phyloP scores from a whole-genome alignment of 2,329 filamentous ascomycete genomes.

The Claviceps spartinae region DNA sequence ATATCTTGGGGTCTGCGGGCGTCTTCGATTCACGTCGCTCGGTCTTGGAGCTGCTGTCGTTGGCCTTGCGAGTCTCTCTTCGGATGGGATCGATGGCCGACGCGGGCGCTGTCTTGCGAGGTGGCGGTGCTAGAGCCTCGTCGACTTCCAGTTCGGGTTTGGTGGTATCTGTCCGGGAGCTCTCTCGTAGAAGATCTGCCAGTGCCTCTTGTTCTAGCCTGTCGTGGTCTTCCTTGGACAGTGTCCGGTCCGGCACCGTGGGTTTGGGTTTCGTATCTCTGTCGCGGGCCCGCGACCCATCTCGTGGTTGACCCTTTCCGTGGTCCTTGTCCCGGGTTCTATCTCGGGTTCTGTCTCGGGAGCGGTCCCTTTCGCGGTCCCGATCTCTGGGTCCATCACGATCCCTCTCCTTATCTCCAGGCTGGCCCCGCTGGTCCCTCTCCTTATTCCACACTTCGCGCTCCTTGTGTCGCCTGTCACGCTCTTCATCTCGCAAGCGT shows the following conservation, averaged over 20 bases:
- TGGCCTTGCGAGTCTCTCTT: conserved; percentile 27
- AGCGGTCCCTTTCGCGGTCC: conserved; percentile 10
- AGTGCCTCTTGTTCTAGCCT: conserved; percentile 44
- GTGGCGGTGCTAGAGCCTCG: conserved; percentile 40
- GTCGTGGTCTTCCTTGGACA: conserved; percentile 45
- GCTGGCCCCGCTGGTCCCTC: conserved; percentile 12
- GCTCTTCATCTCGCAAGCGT: conserved; percentile 25
- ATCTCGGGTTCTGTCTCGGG: conserved; percentile 10
- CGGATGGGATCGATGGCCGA: conserved; percentile 46
- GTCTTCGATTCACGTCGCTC: conserved; percentile 20
- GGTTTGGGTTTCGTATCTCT: conserved; percentile 22
- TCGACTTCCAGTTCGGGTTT: conserved; percentile 44
- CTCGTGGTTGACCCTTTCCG: conserved; percentile 19
- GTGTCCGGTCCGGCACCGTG: conserved; percentile 30
- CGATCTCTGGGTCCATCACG: conserved; percentile 12
- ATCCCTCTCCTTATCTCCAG: neutral
- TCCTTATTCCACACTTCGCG: conserved; percentile 25
- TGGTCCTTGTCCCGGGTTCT: conserved; percentile 16
- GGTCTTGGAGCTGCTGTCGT: conserved; percentile 17
- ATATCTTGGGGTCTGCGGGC: conserved; percentile 15
- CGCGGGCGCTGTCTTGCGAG: conserved; percentile 35
- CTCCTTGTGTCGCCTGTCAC: conserved; percentile 26
- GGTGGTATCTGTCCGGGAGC: conserved; percentile 33
- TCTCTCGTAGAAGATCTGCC: conserved; percentile 45
- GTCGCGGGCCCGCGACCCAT: conserved; percentile 19